These are phyloP conservation scores for Eimeria brunetti DNA, from an alignment of 169 alveolate species.

Conservation along the genomic window DNA sequence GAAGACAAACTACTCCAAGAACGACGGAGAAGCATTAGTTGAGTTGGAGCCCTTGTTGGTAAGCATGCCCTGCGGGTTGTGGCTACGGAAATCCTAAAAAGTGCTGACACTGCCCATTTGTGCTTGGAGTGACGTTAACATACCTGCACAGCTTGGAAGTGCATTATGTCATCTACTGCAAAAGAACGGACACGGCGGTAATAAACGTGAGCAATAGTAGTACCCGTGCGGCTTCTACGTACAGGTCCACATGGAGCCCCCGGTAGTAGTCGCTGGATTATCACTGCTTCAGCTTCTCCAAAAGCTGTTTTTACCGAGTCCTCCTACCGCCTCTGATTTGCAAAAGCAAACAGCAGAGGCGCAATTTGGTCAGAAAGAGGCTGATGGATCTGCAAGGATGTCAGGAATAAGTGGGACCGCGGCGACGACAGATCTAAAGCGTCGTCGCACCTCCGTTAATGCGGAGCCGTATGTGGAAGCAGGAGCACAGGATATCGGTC, in stretches of 20 bases:
- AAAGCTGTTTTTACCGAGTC: neutral
- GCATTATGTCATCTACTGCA: neutral
- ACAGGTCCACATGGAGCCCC: constrained; percentile 56
- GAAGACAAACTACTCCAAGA: neutral
- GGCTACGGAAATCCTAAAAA: neutral
- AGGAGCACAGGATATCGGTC: neutral
- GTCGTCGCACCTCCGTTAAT: neutral
- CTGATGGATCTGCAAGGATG: neutral
- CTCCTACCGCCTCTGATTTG: neutral
- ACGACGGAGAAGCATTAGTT: neutral
- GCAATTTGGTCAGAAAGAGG: neutral
- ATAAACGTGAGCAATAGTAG: neutral
- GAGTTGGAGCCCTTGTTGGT: constrained; percentile 58
- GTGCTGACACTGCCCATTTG: neutral
- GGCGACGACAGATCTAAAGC: neutral
- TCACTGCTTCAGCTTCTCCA: constrained; percentile 31
- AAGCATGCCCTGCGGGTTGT: neutral
- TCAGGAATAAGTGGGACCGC: neutral
- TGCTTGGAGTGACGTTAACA: neutral
- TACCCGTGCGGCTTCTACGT: neutral
- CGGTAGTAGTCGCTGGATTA: constrained; percentile 4
- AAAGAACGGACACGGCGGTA: neutral
- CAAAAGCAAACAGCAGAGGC: neutral
- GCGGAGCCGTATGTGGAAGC: neutral
- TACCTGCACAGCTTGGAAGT: neutral